A percentile compares a stretch with the other conserved stretches of the same genome.
phyloP scores from a whole-genome alignment of 78 protist species.

The Chrysochromulina parva region DNA sequence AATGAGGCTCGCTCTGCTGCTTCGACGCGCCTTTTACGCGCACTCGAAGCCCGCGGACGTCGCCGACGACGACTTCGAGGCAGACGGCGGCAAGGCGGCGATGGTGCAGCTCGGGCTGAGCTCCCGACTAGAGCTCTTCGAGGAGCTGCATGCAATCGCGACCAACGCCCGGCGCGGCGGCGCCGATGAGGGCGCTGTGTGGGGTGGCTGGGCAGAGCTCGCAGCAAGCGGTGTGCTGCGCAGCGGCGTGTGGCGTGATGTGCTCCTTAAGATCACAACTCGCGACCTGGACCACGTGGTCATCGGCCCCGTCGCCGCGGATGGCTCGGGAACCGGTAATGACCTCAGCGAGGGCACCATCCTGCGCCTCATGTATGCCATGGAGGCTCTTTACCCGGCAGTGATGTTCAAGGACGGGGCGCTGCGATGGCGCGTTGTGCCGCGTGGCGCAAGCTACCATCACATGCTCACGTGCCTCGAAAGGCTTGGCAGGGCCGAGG shows the following conservation, averaged over 20 bases:
- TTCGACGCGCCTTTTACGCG: no score
- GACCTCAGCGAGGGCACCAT: constrained; percentile 16
- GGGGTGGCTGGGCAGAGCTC: not conserved
- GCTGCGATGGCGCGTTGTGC: not conserved
- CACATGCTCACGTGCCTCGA: not conserved
- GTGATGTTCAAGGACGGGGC: not conserved
- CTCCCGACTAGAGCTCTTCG: no score
- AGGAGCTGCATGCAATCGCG: no score
- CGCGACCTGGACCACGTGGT: not conserved
- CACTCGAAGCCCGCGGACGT: no score
- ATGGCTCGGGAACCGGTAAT: not conserved
- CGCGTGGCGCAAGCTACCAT: not conserved
- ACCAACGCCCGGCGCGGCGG: not conserved
- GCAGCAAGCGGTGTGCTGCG: not conserved
- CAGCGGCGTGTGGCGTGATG: constrained; percentile 22
- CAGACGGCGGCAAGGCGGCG: no score
- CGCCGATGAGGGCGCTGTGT: not conserved
- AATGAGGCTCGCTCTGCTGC: no score
- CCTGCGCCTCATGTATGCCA: constrained; percentile 24
- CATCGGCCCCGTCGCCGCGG: not conserved
- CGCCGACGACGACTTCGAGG: no score
- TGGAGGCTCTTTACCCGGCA: constrained; percentile 17
- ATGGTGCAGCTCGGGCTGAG: no score
- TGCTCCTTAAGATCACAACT: not conserved
- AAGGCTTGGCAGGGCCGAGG: not conserved